Evolutionary conservation across 345 rosid genomes (phyloP), one percentile per base, ranked within the genome.

Genomic region (Abelmoschus esculentus): DNA sequence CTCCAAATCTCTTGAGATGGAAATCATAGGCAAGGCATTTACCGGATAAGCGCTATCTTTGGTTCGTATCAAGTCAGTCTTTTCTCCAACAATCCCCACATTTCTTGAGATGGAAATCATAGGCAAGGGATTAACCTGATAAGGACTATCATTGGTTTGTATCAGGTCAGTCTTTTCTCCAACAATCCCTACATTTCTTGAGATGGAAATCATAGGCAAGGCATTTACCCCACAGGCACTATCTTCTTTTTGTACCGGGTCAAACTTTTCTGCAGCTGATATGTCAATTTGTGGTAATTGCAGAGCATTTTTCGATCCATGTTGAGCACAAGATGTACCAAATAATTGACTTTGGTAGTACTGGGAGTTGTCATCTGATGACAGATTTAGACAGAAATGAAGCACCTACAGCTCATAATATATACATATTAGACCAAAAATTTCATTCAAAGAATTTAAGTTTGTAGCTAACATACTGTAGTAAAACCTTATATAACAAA

Each of bases 321-420:
- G 19, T 19, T 57, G 72, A 60, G 44, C 22, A 36, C 32, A 66
- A 73, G 78, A 70, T 26, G 71, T 9, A 10, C 28, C 6, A 1
- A 66, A 32, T 42, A 15, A 57, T 57, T 75, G 83, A 52, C 76
- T 71, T 66, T 62, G 70, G 70, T 53, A 46, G 69, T 66, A 32
- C n/a, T 28, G 64, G 15, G 82, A 81, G 68, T 77, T 74, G 49
- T 69, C 61, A 46, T 77, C 74, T 47, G 80, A 76, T 0, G 85
- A 83, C 44, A 84, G 81, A 68, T 73, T 75, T 10, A 83, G 71
- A 69, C 66, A 47, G 72, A 83, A 67, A 75, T 81, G 84, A 73
- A 76, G 75, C 56, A 72, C 80, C 88, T 83, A 73, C 19, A 36
- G 34, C 29, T 61, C 67, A 75, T 5, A 9, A 64, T 6, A 74